Base-by-base conservation (phyloP, 805 yeast species). In the Starmerella khaoyaiensis region DNA sequence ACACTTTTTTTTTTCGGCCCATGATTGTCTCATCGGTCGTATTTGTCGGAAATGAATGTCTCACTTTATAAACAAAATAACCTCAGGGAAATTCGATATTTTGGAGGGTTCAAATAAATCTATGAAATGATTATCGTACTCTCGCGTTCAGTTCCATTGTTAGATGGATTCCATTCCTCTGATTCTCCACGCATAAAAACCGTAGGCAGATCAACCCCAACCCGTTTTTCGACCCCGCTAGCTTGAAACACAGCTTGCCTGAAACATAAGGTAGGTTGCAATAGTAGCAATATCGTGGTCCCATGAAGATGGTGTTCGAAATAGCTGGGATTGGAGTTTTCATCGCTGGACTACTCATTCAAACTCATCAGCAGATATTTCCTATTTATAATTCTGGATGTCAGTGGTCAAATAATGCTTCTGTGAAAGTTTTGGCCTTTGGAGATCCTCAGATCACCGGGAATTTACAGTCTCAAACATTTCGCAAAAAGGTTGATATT, bases 361-460 rank as follows among this genome's bases (percentile, higher is more conserved):
- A 82, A 50, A 35, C 69, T 1, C 79, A 79, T 54, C 71, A 81
- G 7, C 79, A 74, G 60, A 72, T 82, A 21, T 84, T 81, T 53
- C 60, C 58, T 15, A 26, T 31, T 2, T 45, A 64, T 4, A 21
- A 31, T 6, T 54, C 63, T 21, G 42, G 43, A 21, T 52, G 58
- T 37, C 8, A 21, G 4, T 51, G 49, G 47, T 37, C 39, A 9
- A 23, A 33, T 1, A 35, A 28, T 14, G 17, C 15, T 27, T 12
- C 30, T 20, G 68, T 86, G 35, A 72, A 72, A 44, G 58, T 90
- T 58, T 57, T 86, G 46, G 79, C 94, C 5, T 76, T 84, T 57
- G 98, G 97, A 5, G 98, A 90, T 53, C 98, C 98, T 0, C 98
- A 90, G 61, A 86, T 90, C 57, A 80, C 87, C 44, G 98, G 98